These are phyloP conservation scores for Cryptococcus sp. DNA, from an alignment of 1,284 basidiomycete species.

Conservation along the genomic window DNA sequence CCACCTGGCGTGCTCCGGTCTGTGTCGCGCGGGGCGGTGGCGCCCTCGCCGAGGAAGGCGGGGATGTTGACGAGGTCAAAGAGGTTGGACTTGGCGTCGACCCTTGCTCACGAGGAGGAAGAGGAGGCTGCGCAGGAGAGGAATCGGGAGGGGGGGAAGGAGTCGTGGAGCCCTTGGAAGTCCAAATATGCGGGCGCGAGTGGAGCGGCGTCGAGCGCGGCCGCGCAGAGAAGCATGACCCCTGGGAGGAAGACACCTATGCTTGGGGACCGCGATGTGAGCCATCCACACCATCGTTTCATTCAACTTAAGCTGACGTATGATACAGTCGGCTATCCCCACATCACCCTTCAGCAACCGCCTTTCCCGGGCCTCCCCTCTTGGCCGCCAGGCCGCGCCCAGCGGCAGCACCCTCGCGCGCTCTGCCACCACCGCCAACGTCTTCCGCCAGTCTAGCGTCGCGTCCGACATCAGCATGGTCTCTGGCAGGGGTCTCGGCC, in stretches of 20 bases:
- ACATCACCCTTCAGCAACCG: constrained; percentile 33
- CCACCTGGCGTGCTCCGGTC: constrained; percentile 25
- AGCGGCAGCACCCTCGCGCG: constrained; percentile 21
- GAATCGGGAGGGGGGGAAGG: constrained; percentile 13
- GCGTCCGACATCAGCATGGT: constrained; percentile 32
- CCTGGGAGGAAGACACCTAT: constrained; percentile 6
- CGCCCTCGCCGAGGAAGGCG: constrained; percentile 6
- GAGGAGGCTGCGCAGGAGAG: constrained; percentile 7
- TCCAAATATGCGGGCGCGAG: constrained; percentile 13
- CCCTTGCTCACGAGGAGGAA: constrained; percentile 20
- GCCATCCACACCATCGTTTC: constrained; percentile 1
- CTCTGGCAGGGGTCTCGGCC: constrained; percentile 6
- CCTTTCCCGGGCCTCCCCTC: constrained; percentile 17
- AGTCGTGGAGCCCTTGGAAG: constrained; percentile 41
- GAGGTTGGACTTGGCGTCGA: constrained; percentile 22
- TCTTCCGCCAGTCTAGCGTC: constrained; percentile 26
- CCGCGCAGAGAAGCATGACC: constrained; percentile 1
- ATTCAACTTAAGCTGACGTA: not conserved
- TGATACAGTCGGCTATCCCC: constrained; percentile 21
- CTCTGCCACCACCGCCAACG: constrained; percentile 31
- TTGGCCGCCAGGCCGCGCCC: constrained; percentile 12
- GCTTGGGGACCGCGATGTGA: constrained; percentile 17
- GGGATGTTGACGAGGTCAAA: constrained; percentile 24
- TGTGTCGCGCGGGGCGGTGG: not conserved
- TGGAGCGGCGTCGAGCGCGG: constrained; percentile 14